These are phyloP conservation scores for Flaveria trinervia DNA, from an alignment of 129 eudicot species.

Conservation along the genomic window DNA sequence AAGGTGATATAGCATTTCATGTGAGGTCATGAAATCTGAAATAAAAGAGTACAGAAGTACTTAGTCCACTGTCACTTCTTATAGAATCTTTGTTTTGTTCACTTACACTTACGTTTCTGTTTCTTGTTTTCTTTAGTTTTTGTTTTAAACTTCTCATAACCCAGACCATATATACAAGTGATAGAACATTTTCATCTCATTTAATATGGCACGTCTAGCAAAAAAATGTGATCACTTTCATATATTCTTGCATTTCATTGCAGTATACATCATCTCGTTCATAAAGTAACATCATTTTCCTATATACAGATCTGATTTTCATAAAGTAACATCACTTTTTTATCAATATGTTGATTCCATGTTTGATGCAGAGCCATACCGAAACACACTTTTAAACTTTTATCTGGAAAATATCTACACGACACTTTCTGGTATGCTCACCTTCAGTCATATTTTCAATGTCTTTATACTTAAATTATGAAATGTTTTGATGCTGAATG, in stretches of 20 bases:
- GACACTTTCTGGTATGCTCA: conserved; percentile 16
- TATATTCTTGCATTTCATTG: neutral
- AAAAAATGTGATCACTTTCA: conserved; percentile 3
- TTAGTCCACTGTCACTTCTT: too few species aligned
- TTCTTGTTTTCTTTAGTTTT: too few species aligned
- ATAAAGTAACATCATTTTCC: conserved; percentile 9
- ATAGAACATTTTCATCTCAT: conserved; percentile 15
- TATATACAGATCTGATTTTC: neutral
- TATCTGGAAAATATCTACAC: conserved; percentile 1
- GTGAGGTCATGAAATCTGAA: too few species aligned
- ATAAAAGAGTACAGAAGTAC: too few species aligned
- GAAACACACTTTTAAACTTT: neutral
- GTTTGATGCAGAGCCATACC: neutral
- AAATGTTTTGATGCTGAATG: neutral
- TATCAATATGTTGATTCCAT: neutral
- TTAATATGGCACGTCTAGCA: conserved; percentile 3
- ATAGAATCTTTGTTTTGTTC: too few species aligned
- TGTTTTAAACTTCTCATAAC: neutral
- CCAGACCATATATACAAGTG: neutral
- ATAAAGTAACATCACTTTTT: neutral
- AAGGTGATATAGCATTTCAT: too few species aligned
- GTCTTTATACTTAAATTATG: neutral
- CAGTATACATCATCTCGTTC: conserved; percentile 6
- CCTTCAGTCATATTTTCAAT: neutral
- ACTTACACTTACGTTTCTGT: neutral